Evolutionary conservation across 495 filamentous ascomycete species (phyloP).

Genomic region (Annulohypoxylon stygium): DNA sequence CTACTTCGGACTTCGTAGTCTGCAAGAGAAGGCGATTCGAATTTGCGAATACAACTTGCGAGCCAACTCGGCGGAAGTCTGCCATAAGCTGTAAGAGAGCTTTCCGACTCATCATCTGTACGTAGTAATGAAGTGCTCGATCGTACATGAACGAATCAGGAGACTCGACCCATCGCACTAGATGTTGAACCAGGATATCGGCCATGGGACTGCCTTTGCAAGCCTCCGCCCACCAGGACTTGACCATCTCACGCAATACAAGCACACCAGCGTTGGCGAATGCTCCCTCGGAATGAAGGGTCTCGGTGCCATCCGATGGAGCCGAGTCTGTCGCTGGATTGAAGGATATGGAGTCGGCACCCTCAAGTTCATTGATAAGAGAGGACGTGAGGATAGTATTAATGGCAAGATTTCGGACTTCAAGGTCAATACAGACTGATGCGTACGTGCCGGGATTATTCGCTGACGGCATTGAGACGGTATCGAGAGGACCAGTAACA

Average conservation of each 20-base stretch:
- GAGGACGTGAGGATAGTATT: conserved; percentile 98
- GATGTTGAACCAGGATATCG: conserved; percentile 96
- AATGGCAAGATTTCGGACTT: conserved; percentile 93
- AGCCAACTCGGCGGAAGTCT: conserved; percentile 95
- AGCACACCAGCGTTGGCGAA: conserved; percentile 91
- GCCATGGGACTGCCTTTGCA: conserved; percentile 93
- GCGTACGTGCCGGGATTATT: conserved; percentile 94
- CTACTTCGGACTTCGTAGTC: conserved; percentile 96
- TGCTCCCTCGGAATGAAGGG: conserved; percentile 88
- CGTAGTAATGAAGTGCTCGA: conserved; percentile 94
- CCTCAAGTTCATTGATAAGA: conserved; percentile 97
- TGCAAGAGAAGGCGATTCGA: conserved; percentile 91
- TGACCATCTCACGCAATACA: conserved; percentile 97
- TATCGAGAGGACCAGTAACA: conserved; percentile 83
- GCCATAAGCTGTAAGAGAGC: conserved; percentile 97
- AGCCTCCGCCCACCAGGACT: conserved; percentile 96
- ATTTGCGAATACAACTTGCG: conserved; percentile 91
- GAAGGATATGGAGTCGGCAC: conserved; percentile 81
- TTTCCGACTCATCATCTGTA: conserved; percentile 97
- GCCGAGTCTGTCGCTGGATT: conserved; percentile 80
- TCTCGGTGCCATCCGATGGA: conserved; percentile 63
- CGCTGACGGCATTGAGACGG: conserved; percentile 92
- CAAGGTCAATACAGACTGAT: conserved; percentile 96
- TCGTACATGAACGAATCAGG: conserved; percentile 95
- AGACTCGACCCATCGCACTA: conserved; percentile 96